These are phyloP conservation scores for Beauveria sp. DNA, from an alignment of 2,329 filamentous ascomycete genomes.

Conservation along the genomic window DNA sequence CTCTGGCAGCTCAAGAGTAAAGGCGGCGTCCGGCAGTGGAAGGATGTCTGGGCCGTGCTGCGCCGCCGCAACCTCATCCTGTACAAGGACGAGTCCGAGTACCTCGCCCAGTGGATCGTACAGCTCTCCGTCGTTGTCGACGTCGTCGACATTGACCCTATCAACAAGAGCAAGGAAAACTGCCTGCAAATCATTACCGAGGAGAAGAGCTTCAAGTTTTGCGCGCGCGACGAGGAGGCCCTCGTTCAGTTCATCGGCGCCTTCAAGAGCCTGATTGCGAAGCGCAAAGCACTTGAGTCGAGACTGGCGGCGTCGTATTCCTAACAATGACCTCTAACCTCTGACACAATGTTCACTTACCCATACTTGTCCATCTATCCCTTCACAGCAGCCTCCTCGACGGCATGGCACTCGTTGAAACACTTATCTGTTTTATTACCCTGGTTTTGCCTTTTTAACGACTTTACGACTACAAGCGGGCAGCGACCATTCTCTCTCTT, in stretches of 20 bases:
- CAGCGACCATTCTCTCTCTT: not conserved
- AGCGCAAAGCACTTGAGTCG: slow-evolving; percentile 56
- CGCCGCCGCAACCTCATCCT: slow-evolving; percentile 77
- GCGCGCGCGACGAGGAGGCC: slow-evolving; percentile 70
- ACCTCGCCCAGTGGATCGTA: slow-evolving; percentile 75
- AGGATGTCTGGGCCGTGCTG: slow-evolving; percentile 86
- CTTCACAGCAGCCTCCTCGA: not conserved
- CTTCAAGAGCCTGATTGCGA: slow-evolving; percentile 77
- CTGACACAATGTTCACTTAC: not conserved
- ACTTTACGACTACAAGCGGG: slow-evolving; percentile 7
- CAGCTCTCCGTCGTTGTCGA: slow-evolving; percentile 74
- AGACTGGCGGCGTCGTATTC: slow-evolving; percentile 28
- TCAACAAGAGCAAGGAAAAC: slow-evolving; percentile 74
- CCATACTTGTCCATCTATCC: not conserved
- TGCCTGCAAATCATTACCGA: slow-evolving; percentile 93
- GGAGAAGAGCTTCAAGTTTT: slow-evolving; percentile 75
- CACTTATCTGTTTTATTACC: slow-evolving; percentile 1
- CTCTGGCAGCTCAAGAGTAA: slow-evolving; percentile 78
- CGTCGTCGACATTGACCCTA: slow-evolving; percentile 83
- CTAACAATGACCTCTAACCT: not conserved
- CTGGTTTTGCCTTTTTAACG: slow-evolving; percentile 10
- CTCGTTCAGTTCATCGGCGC: slow-evolving; percentile 81
- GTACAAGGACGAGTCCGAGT: slow-evolving; percentile 91
- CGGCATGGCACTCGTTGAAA: not conserved
- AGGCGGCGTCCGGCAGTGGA: slow-evolving; percentile 83